These are phyloP conservation scores for Calonectria pseudoreteaudii DNA, from an alignment of 2,329 filamentous ascomycete species.

Conservation along the genomic window DNA sequence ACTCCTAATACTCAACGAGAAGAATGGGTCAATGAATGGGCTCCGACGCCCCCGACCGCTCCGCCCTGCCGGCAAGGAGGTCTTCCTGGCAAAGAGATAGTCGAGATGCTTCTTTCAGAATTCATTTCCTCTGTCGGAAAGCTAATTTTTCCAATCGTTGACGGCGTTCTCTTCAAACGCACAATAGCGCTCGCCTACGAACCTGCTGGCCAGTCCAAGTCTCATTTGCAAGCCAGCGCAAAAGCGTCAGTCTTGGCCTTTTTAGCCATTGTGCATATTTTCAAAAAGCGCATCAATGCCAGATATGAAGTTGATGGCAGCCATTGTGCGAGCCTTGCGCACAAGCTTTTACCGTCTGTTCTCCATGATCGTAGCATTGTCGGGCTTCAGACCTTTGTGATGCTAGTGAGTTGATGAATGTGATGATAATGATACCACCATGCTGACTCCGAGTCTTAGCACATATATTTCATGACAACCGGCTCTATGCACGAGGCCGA, in stretches of 20 bases:
- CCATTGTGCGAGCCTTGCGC: constrained; percentile 53
- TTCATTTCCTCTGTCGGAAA: not conserved
- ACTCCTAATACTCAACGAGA: not conserved
- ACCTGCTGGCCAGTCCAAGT: constrained; percentile 23
- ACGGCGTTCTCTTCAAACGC: constrained; percentile 57
- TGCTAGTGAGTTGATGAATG: constrained; percentile 58
- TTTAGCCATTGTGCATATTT: constrained; percentile 49
- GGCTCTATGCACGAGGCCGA: constrained; percentile 60
- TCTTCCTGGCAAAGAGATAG: not conserved
- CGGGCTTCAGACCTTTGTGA: constrained; percentile 57
- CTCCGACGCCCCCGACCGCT: not conserved
- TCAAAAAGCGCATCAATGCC: constrained; percentile 29
- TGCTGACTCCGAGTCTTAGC: constrained; percentile 38
- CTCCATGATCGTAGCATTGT: constrained; percentile 57
- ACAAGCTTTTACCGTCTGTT: constrained; percentile 55
- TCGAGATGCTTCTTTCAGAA: not conserved
- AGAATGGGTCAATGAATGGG: not conserved
- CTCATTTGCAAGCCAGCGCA: constrained; percentile 47
- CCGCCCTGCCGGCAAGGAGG: not conserved
- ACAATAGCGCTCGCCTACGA: constrained; percentile 60
- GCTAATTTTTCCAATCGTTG: constrained; percentile 61
- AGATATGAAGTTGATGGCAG: constrained; percentile 53
- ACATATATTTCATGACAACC: constrained; percentile 56
- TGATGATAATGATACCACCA: not conserved
- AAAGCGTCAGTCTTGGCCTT: constrained; percentile 64